A percentile compares a stretch with the other conserved stretches of the same genome.
Conservation (phyloP, 169 alveolate species). For the Cryptosporidium baileyi region DNA sequence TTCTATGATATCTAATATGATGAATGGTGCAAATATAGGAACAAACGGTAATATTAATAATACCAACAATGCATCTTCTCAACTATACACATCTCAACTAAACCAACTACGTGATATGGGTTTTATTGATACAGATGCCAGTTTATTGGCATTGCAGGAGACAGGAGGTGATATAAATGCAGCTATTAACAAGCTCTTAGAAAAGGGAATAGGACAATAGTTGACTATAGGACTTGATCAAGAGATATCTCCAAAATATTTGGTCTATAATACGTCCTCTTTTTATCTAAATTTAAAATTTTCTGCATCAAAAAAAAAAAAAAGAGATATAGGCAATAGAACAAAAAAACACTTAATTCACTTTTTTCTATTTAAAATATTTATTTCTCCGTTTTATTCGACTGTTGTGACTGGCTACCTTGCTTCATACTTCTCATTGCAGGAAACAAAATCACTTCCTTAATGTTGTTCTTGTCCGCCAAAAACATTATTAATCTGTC, state of each 20-base stretch:
- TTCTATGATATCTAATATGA: constrained; percentile 22
- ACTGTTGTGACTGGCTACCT: not conserved
- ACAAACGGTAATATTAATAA: not conserved
- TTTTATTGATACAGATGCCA: constrained; percentile 89
- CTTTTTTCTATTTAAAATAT: no score
- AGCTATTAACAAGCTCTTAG: constrained; percentile 89
- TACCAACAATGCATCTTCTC: not conserved
- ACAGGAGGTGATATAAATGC: constrained; percentile 94
- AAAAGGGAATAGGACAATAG: constrained; percentile 80
- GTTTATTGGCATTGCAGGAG: constrained; percentile 88
- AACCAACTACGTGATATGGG: constrained; percentile 93
- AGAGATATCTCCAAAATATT: no score
- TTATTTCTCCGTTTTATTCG: no score
- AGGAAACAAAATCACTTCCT: constrained; percentile 97
- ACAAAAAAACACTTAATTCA: no score
- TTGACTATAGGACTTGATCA: no score
- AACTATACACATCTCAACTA: constrained; percentile 85
- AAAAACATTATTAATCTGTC: constrained; percentile 94
- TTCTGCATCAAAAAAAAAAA: no score
- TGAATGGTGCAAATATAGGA: not conserved
- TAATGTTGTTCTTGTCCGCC: constrained; percentile 88
- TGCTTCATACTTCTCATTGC: constrained; percentile 92
- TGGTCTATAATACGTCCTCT: no score
- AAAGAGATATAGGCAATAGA: no score
- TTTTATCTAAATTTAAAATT: no score